Conservation (phyloP, 352 stramenopile species). For the Phytopythium boreale region DNA sequence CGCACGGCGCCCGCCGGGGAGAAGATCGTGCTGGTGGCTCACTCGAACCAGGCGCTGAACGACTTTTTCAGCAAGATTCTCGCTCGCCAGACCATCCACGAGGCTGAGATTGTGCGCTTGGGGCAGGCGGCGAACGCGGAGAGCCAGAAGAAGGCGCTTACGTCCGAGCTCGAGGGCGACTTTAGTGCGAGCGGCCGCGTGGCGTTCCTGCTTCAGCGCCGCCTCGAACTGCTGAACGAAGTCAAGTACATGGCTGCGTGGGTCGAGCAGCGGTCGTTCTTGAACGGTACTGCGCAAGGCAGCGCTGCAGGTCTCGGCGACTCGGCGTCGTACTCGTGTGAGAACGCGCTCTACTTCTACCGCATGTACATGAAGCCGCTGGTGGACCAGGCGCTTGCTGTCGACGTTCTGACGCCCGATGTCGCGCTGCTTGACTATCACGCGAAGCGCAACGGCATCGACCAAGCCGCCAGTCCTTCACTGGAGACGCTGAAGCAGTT, state of each 20-base stretch:
- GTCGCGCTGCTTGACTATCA: conserved; percentile 40
- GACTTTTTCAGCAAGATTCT: conserved; percentile 95
- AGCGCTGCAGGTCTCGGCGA: conserved; percentile 50
- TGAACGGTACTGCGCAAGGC: conserved; percentile 19
- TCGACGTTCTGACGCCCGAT: conserved; percentile 12
- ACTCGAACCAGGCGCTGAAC: conserved; percentile 95
- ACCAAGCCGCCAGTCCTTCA: conserved; percentile 4
- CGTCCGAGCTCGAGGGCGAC: conserved; percentile 51
- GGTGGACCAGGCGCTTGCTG: conserved; percentile 43
- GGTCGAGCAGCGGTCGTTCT: conserved; percentile 45
- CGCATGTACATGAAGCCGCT: conserved; percentile 85
- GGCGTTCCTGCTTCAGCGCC: conserved; percentile 63
- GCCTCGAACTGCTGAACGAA: conserved; percentile 85
- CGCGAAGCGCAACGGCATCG: conserved; percentile 22
- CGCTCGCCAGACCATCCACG: conserved; percentile 65
- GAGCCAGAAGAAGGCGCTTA: conserved; percentile 24
- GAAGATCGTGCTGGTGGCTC: conserved; percentile 93
- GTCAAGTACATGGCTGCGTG: conserved; percentile 92
- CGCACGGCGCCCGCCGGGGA: conserved; percentile 72
- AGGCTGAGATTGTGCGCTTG: conserved; percentile 90
- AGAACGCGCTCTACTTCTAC: conserved; percentile 96
- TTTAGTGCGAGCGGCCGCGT: conserved; percentile 94
- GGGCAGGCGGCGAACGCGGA: conserved; percentile 31
- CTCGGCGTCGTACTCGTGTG: conserved; percentile 92
- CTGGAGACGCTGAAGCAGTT: conserved; percentile 34